Conservation (phyloP, 805 yeast genomes). For the Kuraishia hungarica region DNA sequence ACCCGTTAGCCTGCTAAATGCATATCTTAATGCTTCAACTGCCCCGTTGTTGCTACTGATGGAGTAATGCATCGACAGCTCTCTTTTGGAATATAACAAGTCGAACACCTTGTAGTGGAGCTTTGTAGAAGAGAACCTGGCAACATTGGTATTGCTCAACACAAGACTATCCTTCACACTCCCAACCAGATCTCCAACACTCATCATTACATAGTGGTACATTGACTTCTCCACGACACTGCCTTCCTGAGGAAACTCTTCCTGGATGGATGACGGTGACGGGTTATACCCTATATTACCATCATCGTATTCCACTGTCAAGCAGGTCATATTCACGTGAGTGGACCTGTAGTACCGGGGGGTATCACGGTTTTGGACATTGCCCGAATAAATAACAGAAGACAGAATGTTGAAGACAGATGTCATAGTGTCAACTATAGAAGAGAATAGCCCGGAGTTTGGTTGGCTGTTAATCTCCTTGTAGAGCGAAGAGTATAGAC, state of each 20-base stretch:
- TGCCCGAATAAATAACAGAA: background rate
- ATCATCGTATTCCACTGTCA: background rate
- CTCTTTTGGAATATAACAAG: conserved; percentile 13
- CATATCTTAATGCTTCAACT: background rate
- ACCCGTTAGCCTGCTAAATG: background rate
- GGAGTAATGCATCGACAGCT: conserved; percentile 2
- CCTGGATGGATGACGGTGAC: background rate
- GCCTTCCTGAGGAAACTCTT: background rate
- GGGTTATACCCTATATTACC: background rate
- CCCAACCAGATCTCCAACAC: background rate
- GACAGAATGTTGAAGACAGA: background rate
- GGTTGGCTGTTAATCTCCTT: background rate
- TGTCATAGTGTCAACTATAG: too few relatives aligned
- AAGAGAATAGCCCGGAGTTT: background rate
- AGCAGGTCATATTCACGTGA: background rate
- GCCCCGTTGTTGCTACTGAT: background rate
- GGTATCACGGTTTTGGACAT: background rate
- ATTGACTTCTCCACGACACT: background rate
- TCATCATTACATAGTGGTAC: background rate
- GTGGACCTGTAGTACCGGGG: background rate
- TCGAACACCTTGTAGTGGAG: conserved; percentile 24
- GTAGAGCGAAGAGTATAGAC: background rate
- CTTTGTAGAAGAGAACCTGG: conserved; percentile 11
- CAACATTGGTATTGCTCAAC: background rate
- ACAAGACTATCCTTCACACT: background rate